Evolutionary conservation across 306 rosid genomes (phyloP).

Genomic region (Albizia julibrissin): DNA sequence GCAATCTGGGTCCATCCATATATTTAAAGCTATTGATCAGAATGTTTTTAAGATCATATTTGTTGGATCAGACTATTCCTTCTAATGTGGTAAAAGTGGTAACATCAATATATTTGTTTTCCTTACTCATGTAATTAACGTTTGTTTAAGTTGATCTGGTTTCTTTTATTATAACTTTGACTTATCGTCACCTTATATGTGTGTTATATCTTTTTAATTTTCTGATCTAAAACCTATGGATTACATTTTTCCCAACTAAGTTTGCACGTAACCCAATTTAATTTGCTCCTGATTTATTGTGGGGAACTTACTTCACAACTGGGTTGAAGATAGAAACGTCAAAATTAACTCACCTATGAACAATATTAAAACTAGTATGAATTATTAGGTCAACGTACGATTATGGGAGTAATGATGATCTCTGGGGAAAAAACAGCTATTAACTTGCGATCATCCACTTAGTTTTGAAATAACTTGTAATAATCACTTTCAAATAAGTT

Average conservation of each 20-base stretch:
- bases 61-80: not conserved
- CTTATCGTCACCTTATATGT: not conserved
- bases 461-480: not conserved
- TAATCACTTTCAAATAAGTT: too few species aligned
- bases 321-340: not conserved
- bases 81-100: not conserved
- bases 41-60: constrained; percentile 7
- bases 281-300: not conserved
- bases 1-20: not conserved
- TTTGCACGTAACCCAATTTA: not conserved
- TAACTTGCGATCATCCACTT: not conserved
- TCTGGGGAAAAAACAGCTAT: not conserved
- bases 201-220: too few species aligned
- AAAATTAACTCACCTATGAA: not conserved
- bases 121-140: not conserved
- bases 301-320: not conserved
- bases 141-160: not conserved
- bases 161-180: not conserved
- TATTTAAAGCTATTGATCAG: not conserved
- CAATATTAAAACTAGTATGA: not conserved
- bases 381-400: not conserved
- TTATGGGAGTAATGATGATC: not conserved
- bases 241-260: not conserved
- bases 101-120: not conserved
- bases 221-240: not conserved